Evolutionary conservation across 371 early-diverging fungal species (phyloP).

Genomic region (Fennellomyces sp.): DNA sequence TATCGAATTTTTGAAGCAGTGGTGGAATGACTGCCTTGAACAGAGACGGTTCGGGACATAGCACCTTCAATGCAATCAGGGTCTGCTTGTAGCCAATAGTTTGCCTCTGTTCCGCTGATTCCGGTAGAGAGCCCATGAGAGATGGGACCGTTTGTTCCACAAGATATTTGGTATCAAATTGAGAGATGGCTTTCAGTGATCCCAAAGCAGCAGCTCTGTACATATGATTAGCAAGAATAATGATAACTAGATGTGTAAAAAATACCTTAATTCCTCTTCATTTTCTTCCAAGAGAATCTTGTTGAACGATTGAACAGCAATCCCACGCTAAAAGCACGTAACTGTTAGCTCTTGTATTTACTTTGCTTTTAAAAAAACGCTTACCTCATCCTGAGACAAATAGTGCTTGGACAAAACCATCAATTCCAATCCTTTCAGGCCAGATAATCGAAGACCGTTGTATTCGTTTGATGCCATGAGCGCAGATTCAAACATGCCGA

Average conservation of each 20-base stretch:
- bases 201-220: constrained; percentile 25
- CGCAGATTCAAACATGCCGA: constrained; percentile 65
- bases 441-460: constrained; percentile 66
- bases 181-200: constrained; percentile 27
- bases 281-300: constrained; percentile 53
- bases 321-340: constrained; percentile 42
- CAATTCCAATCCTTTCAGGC: constrained; percentile 67
- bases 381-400: constrained; percentile 60
- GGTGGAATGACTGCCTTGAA: constrained; percentile 28
- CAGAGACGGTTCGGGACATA: constrained; percentile 29
- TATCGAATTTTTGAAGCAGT: constrained; percentile 39
- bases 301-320: constrained; percentile 62
- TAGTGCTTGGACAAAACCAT: constrained; percentile 64
- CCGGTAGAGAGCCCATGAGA: constrained; percentile 31
- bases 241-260: too few relatives aligned
- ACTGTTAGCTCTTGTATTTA: too few relatives aligned
- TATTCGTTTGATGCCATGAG: constrained; percentile 72
- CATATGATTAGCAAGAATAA: background rate
- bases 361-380: too few relatives aligned
- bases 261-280: constrained; percentile 56
- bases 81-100: constrained; percentile 19
- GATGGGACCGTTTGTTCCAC: constrained; percentile 38
- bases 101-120: constrained; percentile 10
- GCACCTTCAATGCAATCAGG: constrained; percentile 26
- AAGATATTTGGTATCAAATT: constrained; percentile 26